Evolutionary conservation across 1,139 yeast species (phyloP).

Genomic region (Trichomonascaceae sp.): DNA sequence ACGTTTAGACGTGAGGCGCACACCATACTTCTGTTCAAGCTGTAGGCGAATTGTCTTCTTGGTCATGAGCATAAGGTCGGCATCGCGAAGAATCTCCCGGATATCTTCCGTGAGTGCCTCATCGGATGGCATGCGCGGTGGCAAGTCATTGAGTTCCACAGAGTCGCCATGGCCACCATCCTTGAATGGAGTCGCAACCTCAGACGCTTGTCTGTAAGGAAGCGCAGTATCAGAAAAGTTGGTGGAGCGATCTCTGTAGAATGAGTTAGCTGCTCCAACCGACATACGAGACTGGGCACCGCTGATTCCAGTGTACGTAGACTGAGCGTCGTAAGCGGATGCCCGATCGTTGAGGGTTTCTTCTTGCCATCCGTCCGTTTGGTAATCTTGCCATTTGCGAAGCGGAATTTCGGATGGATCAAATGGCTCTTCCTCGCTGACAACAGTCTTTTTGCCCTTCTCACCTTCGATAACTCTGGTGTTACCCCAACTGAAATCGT

Average conservation of each 20-base stretch:
- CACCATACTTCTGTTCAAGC: constrained; percentile 26
- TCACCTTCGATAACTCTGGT: constrained; percentile 33
- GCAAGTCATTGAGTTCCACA: constrained; percentile 13
- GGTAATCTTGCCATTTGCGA: constrained; percentile 30
- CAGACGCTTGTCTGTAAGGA: background rate
- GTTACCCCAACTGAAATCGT: constrained; percentile 34
- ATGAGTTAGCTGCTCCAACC: constrained; percentile 3
- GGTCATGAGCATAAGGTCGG: constrained; percentile 29
- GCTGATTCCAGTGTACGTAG: constrained; percentile 2
- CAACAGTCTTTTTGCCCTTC: constrained; percentile 26
- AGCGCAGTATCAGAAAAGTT: background rate
- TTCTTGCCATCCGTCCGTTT: constrained; percentile 23
- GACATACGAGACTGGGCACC: constrained; percentile 2
- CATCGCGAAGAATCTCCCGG: constrained; percentile 25
- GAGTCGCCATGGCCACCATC: constrained; percentile 8
- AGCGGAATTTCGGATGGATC: constrained; percentile 30
- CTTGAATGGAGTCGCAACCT: background rate
- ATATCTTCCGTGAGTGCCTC: constrained; percentile 26
- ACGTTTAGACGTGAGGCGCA: constrained; percentile 22
- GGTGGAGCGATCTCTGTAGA: background rate
- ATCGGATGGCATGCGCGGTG: constrained; percentile 21
- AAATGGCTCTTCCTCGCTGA: constrained; percentile 26
- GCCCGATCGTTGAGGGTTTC: constrained; percentile 9
- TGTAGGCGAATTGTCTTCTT: constrained; percentile 27
- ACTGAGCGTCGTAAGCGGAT: constrained; percentile 9